Base-by-base conservation (phyloP, 768 basidiomycete species). In the Antrodiella citrinella region DNA sequence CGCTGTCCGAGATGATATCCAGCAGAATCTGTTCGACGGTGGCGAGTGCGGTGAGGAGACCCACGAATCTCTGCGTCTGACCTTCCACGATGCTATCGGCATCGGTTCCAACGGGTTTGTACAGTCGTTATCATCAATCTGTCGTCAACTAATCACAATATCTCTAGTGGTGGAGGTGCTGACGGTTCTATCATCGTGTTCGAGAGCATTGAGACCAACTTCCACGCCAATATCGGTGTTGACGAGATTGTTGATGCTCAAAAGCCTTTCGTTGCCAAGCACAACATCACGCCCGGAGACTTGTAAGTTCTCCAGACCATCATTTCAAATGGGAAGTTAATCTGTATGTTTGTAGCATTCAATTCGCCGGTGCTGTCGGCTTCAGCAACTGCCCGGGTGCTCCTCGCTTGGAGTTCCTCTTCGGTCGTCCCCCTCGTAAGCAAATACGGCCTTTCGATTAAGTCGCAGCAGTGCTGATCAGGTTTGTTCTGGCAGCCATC, bases 171-270 rank as follows among this genome's bases (percentile, higher is more conserved):
- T 35, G 61, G 59, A n/a, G 66, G 66, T 2, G 64, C 63, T 42
- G 77, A 79, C 51, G 78, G 75, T 23, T 77, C 75, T 3, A 71
- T 78, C 52, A 67, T 75, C 51, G 62, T 65, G 1, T 78, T 79
- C 62, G 56, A 60, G 20, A 63, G 67, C 7, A 67, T 69, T 30
- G 77, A 77, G 56, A 61, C 68, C 19, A 50, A 55, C 5, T 78
- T 72, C 62, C 57, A 62, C 4, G 72, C 74, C 3, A 77, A 76
- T 56, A 54, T 51, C 22, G 75, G 75, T 21, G 55, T 61, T 55
- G 70, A 73, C 52, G 72, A 69, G 13, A 59, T 53, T 30, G 55
- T 60, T 26, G 23, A 48, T 7, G 4, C 43, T 39, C 66, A 72
- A 47, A 61, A 58, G 22, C 66, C 67, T 2, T 65, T 75, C 62